phyloP scores from a whole-genome alignment of 2,329 filamentous ascomycete species.

The Bretziella fagacearum region DNA sequence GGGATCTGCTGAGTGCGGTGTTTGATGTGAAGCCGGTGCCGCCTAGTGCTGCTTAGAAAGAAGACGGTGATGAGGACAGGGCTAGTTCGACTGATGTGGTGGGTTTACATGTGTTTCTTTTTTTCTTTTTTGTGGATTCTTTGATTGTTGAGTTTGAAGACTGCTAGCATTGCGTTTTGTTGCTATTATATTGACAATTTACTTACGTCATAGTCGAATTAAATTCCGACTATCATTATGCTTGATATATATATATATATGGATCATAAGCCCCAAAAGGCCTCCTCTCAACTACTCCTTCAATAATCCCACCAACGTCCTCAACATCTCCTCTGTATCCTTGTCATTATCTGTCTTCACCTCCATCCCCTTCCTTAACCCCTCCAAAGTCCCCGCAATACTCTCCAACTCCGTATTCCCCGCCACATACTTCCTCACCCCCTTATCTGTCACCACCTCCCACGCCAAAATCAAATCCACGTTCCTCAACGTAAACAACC shows the following conservation, averaged over 20 bases:
- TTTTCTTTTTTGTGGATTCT: conserved; percentile 10
- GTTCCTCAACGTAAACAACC: conserved; percentile 66
- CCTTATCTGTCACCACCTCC: conserved; percentile 77
- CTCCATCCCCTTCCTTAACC: conserved; percentile 35
- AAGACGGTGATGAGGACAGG: neutral
- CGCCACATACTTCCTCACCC: conserved; percentile 48
- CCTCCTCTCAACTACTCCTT: neutral
- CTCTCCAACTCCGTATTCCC: conserved; percentile 44
- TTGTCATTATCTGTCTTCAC: conserved; percentile 33
- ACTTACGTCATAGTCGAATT: too few relatives aligned
- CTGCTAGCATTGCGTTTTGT: too few relatives aligned
- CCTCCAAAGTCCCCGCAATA: conserved; percentile 51
- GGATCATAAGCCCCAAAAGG: neutral
- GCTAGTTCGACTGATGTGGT: neutral
- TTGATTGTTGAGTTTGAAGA: conserved; percentile 6
- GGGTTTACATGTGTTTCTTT: neutral
- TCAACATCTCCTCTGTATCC: conserved; percentile 39
- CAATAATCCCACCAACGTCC: conserved; percentile 26
- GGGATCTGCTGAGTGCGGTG: conserved; percentile 71
- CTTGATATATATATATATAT: neutral
- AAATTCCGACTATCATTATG: too few relatives aligned
- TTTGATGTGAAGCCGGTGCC: conserved; percentile 62
- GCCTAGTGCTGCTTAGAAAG: conserved; percentile 18
- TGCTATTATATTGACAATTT: too few relatives aligned
- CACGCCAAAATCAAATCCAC: conserved; percentile 77